Evolutionary conservation across 2,329 filamentous ascomycete genomes (phyloP), one percentile per base, ranked within the genome.

Genomic region (Xylariomycetidae sp.): DNA sequence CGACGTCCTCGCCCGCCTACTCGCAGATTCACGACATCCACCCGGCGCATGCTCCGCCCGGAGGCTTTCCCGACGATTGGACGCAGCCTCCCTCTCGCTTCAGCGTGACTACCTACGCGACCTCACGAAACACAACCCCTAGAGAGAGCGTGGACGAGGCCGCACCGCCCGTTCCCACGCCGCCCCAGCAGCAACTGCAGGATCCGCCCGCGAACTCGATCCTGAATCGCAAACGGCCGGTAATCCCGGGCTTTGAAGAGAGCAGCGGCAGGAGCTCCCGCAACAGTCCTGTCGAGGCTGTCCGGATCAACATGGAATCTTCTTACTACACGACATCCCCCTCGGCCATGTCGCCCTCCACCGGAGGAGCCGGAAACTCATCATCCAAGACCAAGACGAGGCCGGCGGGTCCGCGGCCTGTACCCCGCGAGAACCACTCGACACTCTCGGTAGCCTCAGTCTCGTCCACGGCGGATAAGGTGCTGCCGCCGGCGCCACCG

Each of bases 51-150:
- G 36, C 33, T 17, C 31, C 40, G 18, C 39, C 36, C 6, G 30
- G 40, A 6, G 38, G 35, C 27, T 41, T 36, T 29, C 26, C 30
- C 22, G 58, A 64, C 27, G 51, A 69, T 23, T 70, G 68, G 64
- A 58, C 62, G 10, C 70, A 75, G 36, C 74, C 75, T 5, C 57
- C 64, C 3, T 82, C 77, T 30, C 72, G 74, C 28, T 84, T 82
- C 55, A 84, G 78, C 57, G 64, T 74, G 42, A 80, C 75, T 6
- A 82, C 77, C 2, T 79, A 74, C 48, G 68, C 72, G 16, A 74
- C 77, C 2, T 71, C 74, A 5, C 57, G 58, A 19, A 56, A 60
- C 10, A 64, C 59, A 13, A 67, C 57, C 27, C 65, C 59, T 34
- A 63, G 57, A 30, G 46, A 56, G 19, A 62, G 62, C 19, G 41